Conservation (phyloP, 805 yeast genomes). For the Metschnikowia arizonensis region DNA sequence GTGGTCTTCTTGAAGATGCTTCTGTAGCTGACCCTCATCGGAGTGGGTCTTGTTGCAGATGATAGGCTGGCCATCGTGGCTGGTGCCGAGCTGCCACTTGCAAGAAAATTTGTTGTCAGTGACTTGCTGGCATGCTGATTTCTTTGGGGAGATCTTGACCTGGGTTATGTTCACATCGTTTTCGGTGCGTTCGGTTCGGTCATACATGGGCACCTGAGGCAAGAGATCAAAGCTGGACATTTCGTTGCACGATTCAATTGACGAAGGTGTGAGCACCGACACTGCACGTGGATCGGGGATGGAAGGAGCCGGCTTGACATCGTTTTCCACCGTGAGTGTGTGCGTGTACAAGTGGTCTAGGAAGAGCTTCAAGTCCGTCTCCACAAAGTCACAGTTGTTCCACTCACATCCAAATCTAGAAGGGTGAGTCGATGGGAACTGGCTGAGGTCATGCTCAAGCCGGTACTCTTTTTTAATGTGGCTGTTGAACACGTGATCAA, state of each 20-base stretch:
- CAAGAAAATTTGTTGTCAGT: constrained; percentile 40
- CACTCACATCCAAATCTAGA: constrained; percentile 60
- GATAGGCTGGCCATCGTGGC: constrained; percentile 26
- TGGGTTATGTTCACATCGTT: constrained; percentile 29
- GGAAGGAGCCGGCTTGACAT: neutral
- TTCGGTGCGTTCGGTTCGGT: neutral
- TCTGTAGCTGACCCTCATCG: constrained; percentile 58
- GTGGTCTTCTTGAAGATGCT: constrained; percentile 66
- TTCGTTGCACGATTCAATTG: constrained; percentile 2
- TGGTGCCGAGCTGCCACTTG: constrained; percentile 37
- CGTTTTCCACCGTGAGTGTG: constrained; percentile 12
- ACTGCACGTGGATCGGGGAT: neutral
- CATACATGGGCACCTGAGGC: neutral
- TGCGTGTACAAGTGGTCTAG: constrained; percentile 49
- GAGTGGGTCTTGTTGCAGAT: constrained; percentile 51
- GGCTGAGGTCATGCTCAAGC: neutral
- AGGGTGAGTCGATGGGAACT: neutral
- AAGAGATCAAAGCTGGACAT: neutral
- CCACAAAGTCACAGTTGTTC: constrained; percentile 62
- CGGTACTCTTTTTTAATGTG: constrained; percentile 42
- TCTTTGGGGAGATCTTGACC: constrained; percentile 31
- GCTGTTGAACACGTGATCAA: constrained; percentile 38
- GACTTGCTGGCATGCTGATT: neutral
- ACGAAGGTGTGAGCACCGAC: constrained; percentile 6
- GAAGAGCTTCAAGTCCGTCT: constrained; percentile 50